These are phyloP conservation scores for Cutaneotrichosporon cutaneum DNA, from an alignment of 1,284 basidiomycete genomes.

Conservation along the genomic window DNA sequence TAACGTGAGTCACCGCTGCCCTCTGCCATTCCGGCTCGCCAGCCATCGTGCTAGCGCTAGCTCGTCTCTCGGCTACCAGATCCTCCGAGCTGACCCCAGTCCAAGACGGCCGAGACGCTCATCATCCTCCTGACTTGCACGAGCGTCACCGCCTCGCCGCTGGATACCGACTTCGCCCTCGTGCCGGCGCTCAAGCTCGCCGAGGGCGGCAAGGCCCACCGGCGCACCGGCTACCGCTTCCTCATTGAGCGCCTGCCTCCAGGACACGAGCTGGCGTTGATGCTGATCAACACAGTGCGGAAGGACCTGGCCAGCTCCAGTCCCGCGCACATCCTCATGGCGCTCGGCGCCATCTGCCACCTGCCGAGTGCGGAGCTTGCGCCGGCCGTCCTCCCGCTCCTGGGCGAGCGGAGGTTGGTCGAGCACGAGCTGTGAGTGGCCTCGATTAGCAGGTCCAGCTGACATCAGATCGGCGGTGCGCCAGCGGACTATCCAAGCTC, in stretches of 20 bases:
- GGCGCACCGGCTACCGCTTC: conserved; percentile 47
- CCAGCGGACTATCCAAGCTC: conserved; percentile 34
- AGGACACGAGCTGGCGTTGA: conserved; percentile 42
- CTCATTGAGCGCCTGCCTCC: conserved; percentile 38
- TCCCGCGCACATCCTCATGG: conserved; percentile 36
- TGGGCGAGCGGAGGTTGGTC: conserved; percentile 31
- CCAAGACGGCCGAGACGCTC: conserved; percentile 37
- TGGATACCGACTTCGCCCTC: conserved; percentile 38
- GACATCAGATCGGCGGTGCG: conserved; percentile 33
- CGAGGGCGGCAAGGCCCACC: conserved; percentile 38
- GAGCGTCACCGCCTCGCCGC: conserved; percentile 18
- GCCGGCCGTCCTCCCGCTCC: conserved; percentile 43
- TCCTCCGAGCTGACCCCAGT: conserved; percentile 20
- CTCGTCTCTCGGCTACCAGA: background rate
- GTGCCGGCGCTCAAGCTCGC: conserved; percentile 46
- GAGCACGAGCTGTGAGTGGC: conserved; percentile 40
- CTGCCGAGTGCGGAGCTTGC: conserved; percentile 41
- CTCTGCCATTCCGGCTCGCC: background rate
- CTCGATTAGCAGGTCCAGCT: background rate
- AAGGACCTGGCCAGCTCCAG: conserved; percentile 44
- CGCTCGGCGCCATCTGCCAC: conserved; percentile 39
- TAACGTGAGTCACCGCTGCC: conserved; percentile 25
- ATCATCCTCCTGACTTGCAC: conserved; percentile 42
- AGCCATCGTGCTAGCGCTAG: too few relatives aligned
- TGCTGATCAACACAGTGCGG: conserved; percentile 51